A percentile compares a stretch with the other conserved stretches of the same genome.
These are phyloP conservation scores for Crithidia brevicula DNA, from an alignment of 208 protist genomes.

Conservation along the genomic window DNA sequence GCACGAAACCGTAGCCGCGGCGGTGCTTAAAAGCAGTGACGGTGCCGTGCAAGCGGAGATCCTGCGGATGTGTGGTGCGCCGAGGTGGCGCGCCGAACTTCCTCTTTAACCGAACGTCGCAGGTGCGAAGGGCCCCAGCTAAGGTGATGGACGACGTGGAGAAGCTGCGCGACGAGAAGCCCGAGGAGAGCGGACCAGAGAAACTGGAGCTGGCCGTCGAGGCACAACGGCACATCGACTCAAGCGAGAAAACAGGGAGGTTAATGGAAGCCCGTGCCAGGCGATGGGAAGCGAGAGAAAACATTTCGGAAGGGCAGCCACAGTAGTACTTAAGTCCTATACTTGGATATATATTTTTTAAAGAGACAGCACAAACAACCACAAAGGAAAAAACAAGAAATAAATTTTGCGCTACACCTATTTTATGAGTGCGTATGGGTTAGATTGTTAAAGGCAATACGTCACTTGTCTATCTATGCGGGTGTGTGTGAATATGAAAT, in stretches of 20 bases:
- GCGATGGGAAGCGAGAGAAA: background rate
- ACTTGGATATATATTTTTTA: too few species aligned
- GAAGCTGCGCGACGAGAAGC: background rate
- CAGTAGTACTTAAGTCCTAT: too few species aligned
- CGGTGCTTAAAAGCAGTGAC: slow-evolving; percentile 84
- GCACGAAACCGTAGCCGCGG: slow-evolving; percentile 85
- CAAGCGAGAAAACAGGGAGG: background rate
- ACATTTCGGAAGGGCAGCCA: background rate
- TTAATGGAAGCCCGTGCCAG: background rate
- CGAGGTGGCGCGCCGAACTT: background rate
- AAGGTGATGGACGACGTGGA: background rate
- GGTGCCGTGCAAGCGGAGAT: slow-evolving; percentile 62
- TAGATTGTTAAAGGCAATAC: too few species aligned
- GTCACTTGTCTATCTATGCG: too few species aligned
- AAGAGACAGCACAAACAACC: too few species aligned
- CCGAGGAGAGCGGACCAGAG: background rate
- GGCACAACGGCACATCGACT: background rate
- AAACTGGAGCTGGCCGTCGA: background rate
- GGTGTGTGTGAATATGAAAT: too few species aligned
- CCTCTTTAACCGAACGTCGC: background rate
- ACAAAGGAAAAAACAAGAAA: too few species aligned
- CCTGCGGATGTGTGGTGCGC: background rate
- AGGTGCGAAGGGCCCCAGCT: background rate
- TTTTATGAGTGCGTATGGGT: too few species aligned
- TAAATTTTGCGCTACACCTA: too few species aligned